These are phyloP conservation scores for Vachellia pachyceras DNA, from an alignment of 306 rosid species.

Conservation along the genomic window DNA sequence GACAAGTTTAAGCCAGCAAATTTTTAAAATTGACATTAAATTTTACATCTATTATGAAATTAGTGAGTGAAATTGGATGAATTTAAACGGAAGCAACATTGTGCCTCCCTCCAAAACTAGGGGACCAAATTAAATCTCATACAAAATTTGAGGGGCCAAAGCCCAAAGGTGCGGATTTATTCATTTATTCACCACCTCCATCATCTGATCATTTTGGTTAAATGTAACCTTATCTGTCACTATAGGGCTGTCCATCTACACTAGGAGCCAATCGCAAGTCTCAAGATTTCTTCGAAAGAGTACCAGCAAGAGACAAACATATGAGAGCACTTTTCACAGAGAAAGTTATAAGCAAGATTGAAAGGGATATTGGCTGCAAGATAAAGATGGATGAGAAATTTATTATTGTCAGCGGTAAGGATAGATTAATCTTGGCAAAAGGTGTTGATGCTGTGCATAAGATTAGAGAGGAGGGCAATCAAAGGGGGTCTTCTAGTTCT, in stretches of 20 bases:
- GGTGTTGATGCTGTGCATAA: slow-evolving; percentile 97
- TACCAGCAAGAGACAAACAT: slow-evolving; percentile 89
- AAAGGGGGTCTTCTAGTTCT: slow-evolving; percentile 69
- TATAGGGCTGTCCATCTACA: slow-evolving; percentile 95
- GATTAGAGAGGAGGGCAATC: slow-evolving; percentile 84
- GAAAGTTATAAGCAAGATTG: slow-evolving; percentile 79
- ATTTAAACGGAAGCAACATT: neutral
- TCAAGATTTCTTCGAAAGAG: slow-evolving; percentile 96
- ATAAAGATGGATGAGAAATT: slow-evolving; percentile 95
- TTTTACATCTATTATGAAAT: neutral
- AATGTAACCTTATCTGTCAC: slow-evolving; percentile 35
- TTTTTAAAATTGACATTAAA: neutral
- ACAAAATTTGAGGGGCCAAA: neutral
- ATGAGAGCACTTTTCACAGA: slow-evolving; percentile 77
- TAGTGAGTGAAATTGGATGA: neutral
- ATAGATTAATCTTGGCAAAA: slow-evolving; percentile 77
- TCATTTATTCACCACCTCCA: neutral
- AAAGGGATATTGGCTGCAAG: slow-evolving; percentile 90
- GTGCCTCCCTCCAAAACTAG: neutral
- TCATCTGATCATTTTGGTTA: slow-evolving; percentile 29
- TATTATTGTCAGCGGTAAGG: slow-evolving; percentile 91
- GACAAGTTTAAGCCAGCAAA: neutral
- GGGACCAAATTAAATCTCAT: neutral
- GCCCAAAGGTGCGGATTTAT: neutral
- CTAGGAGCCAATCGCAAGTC: slow-evolving; percentile 95